Percentiles rank a stretch among this genome's conserved stretches.
phyloP scores from a whole-genome alignment of 768 basidiomycete species.

The Dentipellis fragilis region DNA sequence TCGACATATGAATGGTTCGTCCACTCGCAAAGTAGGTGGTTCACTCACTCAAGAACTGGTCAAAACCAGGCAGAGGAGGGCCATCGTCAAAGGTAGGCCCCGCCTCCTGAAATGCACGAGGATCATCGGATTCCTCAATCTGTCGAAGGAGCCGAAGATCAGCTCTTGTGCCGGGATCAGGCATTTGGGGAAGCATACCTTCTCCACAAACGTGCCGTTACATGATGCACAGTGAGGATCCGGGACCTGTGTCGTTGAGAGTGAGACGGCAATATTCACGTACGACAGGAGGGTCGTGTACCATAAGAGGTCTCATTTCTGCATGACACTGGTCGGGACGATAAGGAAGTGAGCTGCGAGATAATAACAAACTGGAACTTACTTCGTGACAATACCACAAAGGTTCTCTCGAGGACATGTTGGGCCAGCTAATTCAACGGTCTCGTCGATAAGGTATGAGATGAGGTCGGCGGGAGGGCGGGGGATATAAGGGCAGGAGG shows the following conservation, averaged over 20 bases:
- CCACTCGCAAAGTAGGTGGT: too few relatives aligned
- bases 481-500: constrained; percentile 7
- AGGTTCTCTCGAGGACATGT: constrained; percentile 63
- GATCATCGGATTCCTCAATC: constrained; percentile 73
- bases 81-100: constrained; percentile 18
- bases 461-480: constrained; percentile 7
- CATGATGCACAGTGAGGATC: constrained; percentile 81
- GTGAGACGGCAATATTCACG: too few relatives aligned
- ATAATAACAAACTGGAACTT: constrained; percentile 5
- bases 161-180: too few relatives aligned
- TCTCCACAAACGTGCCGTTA: constrained; percentile 74
- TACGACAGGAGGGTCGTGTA: constrained; percentile 17
- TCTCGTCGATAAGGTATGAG: constrained; percentile 7
- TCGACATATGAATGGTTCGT: not conserved
- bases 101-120: constrained; percentile 49
- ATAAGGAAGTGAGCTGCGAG: not conserved
- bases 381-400: constrained; percentile 78
- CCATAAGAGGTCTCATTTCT: constrained; percentile 86
- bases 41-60: constrained; percentile 37
- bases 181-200: constrained; percentile 28
- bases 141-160: constrained; percentile 18
- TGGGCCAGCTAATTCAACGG: not conserved
- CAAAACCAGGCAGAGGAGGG: constrained; percentile 25
- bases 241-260: constrained; percentile 41
- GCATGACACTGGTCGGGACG: constrained; percentile 55